Conservation (phyloP, 2,329 filamentous ascomycete genomes). For the Neonectria punicea region DNA sequence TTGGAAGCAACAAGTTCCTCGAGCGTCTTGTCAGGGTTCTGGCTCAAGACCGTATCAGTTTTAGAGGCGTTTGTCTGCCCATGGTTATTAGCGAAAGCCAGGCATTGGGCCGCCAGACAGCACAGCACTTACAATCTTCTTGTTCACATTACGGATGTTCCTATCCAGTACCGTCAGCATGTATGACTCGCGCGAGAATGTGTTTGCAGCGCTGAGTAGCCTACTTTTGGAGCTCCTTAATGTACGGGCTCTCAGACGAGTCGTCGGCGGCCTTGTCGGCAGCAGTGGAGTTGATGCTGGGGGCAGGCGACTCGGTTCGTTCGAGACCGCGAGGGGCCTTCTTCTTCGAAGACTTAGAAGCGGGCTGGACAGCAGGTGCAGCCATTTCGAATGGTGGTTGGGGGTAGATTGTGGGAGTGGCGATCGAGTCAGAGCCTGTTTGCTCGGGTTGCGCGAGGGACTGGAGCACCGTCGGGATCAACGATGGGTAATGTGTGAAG, state of each 20-base stretch:
- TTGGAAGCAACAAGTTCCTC: conserved; percentile 77
- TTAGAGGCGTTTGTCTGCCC: conserved; percentile 75
- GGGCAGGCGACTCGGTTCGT: conserved; percentile 66
- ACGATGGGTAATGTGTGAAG: conserved; percentile 27
- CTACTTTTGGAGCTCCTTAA: conserved; percentile 92
- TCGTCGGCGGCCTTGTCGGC: conserved; percentile 66
- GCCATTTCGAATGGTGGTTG: conserved; percentile 60
- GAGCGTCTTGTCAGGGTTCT: conserved; percentile 76
- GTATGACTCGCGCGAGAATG: not conserved
- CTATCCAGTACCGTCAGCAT: conserved; percentile 56
- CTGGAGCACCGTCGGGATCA: conserved; percentile 26
- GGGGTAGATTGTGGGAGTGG: conserved; percentile 23
- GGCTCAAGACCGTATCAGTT: conserved; percentile 74
- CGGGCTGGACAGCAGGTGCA: conserved; percentile 67
- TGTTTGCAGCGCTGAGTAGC: conserved; percentile 42
- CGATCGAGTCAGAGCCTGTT: conserved; percentile 27
- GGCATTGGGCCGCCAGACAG: conserved; percentile 24
- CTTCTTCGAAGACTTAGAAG: conserved; percentile 77
- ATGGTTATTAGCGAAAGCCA: conserved; percentile 30
- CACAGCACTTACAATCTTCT: conserved; percentile 82
- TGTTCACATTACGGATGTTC: conserved; percentile 90
- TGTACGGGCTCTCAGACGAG: conserved; percentile 76
- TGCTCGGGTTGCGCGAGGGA: conserved; percentile 37
- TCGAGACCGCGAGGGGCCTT: conserved; percentile 64
- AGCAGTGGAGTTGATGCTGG: conserved; percentile 57